These are phyloP conservation scores for Sanghuangporus sanghuang DNA, from an alignment of 1,284 basidiomycete genomes.

Conservation along the genomic window DNA sequence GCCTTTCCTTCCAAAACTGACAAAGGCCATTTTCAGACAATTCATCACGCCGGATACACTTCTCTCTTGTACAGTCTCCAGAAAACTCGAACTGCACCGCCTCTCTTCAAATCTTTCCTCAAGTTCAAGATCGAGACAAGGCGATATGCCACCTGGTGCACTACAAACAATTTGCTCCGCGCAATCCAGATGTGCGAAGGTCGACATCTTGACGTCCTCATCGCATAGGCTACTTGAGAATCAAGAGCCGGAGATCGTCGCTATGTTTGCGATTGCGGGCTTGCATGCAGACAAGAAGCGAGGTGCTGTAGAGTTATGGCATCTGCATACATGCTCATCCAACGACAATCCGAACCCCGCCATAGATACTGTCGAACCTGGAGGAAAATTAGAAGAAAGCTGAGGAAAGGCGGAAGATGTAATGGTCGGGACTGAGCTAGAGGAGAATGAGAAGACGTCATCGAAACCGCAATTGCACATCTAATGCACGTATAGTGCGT, in stretches of 20 bases:
- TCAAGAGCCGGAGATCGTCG: conserved; percentile 32
- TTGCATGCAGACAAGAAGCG: conserved; percentile 44
- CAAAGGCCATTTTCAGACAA: conserved; percentile 34
- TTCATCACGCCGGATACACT: conserved; percentile 31
- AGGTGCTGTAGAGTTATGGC: conserved; percentile 60
- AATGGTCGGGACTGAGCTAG: background rate
- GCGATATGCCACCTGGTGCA: conserved; percentile 24
- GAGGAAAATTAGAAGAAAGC: conserved; percentile 7
- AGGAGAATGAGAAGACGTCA: background rate
- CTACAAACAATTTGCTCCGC: conserved; percentile 41
- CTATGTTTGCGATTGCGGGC: conserved; percentile 45
- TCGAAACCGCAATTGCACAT: background rate
- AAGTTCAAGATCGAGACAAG: conserved; percentile 13
- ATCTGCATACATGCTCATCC: background rate
- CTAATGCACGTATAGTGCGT: too few relatives aligned
- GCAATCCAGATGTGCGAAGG: conserved; percentile 46
- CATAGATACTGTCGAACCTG: conserved; percentile 1
- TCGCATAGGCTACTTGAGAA: conserved; percentile 22
- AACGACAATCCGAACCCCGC: background rate
- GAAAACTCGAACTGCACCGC: conserved; percentile 44
- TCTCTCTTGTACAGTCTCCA: conserved; percentile 54
- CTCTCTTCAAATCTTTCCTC: conserved; percentile 25
- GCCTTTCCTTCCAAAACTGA: conserved; percentile 25
- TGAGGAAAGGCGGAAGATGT: background rate
- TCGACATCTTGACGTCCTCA: conserved; percentile 45